Conservation (phyloP, 176 grass and related monocot genomes). For the Cenchrus fungigraminus region DNA sequence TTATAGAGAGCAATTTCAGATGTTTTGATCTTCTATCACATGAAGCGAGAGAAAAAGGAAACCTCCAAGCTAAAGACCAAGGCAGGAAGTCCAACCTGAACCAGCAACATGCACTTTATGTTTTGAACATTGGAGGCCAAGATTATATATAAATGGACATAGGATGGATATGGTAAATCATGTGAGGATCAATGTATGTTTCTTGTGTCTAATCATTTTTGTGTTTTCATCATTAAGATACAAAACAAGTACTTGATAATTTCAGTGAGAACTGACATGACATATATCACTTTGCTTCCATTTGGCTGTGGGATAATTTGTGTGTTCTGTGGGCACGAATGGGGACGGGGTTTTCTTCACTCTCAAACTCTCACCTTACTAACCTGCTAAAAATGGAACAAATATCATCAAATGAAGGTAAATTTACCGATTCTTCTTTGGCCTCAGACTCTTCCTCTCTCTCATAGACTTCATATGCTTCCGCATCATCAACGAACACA, state of each 20-base stretch:
- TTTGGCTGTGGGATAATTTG: background rate
- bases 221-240: background rate
- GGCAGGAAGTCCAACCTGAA: background rate
- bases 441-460: slow-evolving; percentile 64
- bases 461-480: slow-evolving; percentile 95
- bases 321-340: background rate
- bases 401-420: slow-evolving; percentile 24
- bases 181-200: background rate
- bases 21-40: slow-evolving; percentile 1
- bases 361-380: slow-evolving; percentile 17
- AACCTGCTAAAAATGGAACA: background rate
- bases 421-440: slow-evolving; percentile 63
- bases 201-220: background rate
- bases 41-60: background rate
- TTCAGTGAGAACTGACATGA: background rate
- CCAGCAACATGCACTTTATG: background rate
- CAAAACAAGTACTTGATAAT: background rate
- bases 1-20: background rate
- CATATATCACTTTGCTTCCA: background rate
- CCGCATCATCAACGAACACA: slow-evolving; percentile 93
- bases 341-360: background rate
- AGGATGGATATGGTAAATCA: background rate
- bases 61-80: background rate
- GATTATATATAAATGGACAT: background rate
- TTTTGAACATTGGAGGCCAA: background rate